Base-by-base conservation (phyloP, 2,329 filamentous ascomycete species). In the Fusarium kyushuense region DNA sequence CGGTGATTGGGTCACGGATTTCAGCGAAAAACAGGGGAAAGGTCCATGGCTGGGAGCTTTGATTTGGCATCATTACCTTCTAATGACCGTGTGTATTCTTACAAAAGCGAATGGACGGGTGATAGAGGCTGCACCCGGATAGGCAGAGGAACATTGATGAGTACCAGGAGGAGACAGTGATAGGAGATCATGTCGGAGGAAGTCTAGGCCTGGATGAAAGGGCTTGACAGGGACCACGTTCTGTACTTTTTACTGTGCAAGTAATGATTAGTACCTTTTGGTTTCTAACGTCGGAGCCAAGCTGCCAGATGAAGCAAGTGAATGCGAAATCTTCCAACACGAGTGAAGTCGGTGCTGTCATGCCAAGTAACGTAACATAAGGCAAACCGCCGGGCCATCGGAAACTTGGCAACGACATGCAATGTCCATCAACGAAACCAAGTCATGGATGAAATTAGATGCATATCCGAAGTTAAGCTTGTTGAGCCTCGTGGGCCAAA, bases 61-160 rank as follows among this genome's bases (percentile, higher is more conserved):
- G 71, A 48, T 74, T 74, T 74, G 72, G 71, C 67, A 73, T 74
- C 67, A 68, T 73, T 74, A 69, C 59, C 73, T 71, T 68, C 59
- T 74, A 74, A 74, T 74, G 69, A 64, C 66, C 72, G 65, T 74
- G 72, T 74, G 73, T 66, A 74, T 74, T 74, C 72, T 69, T 58
- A 69, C 64, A 71, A 70, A 74, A 73, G 72, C 67, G 60, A 71
- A 67, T 40, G 65, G 70, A 53, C 29, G 30, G 66, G 58, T 52
- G 65, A 68, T 71, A 72, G 72, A 73, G 58, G 56, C 38, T 60
- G 58, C 56, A 69, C 58, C 65, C 63, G 58, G 67, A 54, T 69
- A 59, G 64, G 65, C 54, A 67, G 64, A 63, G 54, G 60, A 55
- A 57, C 16, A 43, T 38, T 52, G 59, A 56, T 59, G 56, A 62